Evolutionary conservation across 805 yeast genomes (phyloP), one percentile per base, ranked within the genome.

Genomic region (Ascoidea rubescens): DNA sequence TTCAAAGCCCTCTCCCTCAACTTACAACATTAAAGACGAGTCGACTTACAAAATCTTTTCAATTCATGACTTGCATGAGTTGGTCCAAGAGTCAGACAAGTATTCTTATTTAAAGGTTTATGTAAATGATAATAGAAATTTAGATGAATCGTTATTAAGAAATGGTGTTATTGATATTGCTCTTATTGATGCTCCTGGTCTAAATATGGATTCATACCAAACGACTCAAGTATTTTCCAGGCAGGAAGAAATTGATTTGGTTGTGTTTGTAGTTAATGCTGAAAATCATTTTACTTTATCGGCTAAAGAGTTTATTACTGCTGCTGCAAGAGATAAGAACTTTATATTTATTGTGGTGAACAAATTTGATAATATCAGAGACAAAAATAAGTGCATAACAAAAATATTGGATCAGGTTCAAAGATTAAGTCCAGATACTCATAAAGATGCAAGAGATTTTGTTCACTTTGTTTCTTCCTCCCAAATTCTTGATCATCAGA

Each of bases 241-340:
- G 55, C 98, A 93, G 69, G 98, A 93, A 62, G 99, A 93, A 62
- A 93, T 93, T 56, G 99, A 93, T 64, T 73, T 93, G 57, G 96
- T 93, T 3, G 91, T 93, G 0, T 95, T 93, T 70, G 98, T 95
- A 2, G 96, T 93, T 2, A 87, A 84, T 64, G 95, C 99, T 0
- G 98, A 90, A 62, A 95, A 93, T 61, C 97, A 93, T 63, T 85
- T 93, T 63, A 93, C 99, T 0, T 71, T 89, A 53, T 86, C 96
- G 0, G 98, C 97, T 0, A 84, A 87, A 58, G 99, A 93, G 62
- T 95, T 93, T 62, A 87, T 93, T 51, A 74, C 91, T 1, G 79
- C 87, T 45, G 95, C 96, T 0, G 89, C 96, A 1, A 81, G 82
- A 51, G 99, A 93, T 60, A 91, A 89, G 68, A 82, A 91, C 55